Conservation (phyloP, 2,329 filamentous ascomycete genomes). For the Sporothrix mexicana region DNA sequence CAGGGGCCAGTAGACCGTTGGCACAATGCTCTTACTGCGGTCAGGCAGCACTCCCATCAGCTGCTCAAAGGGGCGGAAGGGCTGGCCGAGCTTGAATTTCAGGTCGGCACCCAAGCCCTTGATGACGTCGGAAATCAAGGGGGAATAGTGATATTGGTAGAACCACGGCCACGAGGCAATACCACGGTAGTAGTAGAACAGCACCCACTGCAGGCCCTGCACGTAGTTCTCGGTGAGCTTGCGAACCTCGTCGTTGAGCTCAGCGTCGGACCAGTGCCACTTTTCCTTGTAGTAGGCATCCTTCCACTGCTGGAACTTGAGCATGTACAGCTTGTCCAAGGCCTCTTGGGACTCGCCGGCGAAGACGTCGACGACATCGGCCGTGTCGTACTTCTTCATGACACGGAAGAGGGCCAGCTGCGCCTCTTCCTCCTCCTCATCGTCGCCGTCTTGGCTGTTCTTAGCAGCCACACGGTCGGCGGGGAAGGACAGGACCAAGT, state of each 20-base stretch:
- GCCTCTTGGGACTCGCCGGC: constrained; percentile 78
- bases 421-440: constrained; percentile 82
- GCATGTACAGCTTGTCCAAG: constrained; percentile 84
- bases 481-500: constrained; percentile 59
- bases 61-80: constrained; percentile 94
- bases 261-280: constrained; percentile 82
- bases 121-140: constrained; percentile 89
- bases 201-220: constrained; percentile 95
- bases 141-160: constrained; percentile 95
- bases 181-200: constrained; percentile 97
- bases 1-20: constrained; percentile 80
- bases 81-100: constrained; percentile 91
- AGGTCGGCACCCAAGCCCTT: constrained; percentile 86
- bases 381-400: constrained; percentile 88
- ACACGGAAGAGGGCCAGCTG: constrained; percentile 82
- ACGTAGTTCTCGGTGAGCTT: constrained; percentile 95
- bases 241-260: constrained; percentile 75
- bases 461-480: constrained; percentile 41
- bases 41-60: constrained; percentile 98
- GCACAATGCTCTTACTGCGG: constrained; percentile 96
- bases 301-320: constrained; percentile 93
- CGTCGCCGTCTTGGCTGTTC: constrained; percentile 68
- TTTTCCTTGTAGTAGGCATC: constrained; percentile 90
- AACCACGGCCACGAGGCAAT: constrained; percentile 99
- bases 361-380: constrained; percentile 79